phyloP scores from a whole-genome alignment of 306 rosid species.

The Fagus crenata region DNA sequence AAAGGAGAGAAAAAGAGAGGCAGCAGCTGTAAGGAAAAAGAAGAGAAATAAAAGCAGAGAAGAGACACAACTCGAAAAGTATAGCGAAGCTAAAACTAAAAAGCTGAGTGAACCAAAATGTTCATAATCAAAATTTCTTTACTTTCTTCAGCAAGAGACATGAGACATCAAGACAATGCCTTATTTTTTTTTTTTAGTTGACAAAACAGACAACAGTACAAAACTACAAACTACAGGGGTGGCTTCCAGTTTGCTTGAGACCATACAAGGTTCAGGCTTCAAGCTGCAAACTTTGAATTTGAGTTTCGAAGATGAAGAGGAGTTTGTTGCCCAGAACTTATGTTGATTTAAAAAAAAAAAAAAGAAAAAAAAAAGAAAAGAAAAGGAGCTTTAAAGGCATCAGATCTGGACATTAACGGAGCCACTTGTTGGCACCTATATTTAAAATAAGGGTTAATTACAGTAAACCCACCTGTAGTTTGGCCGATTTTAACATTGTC shows the following conservation, averaged over 20 bases:
- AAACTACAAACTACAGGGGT: conserved; percentile 79
- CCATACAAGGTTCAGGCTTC: conserved; percentile 75
- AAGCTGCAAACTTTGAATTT: conserved; percentile 77
- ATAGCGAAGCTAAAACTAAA: background rate
- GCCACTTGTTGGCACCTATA: too few relatives aligned
- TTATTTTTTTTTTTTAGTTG: conserved; percentile 52
- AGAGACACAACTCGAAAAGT: background rate
- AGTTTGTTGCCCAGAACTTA: conserved; percentile 41
- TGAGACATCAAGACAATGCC: background rate
- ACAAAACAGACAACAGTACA: conserved; percentile 64
- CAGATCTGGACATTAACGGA: too few relatives aligned
- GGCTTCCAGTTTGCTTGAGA: conserved; percentile 81
- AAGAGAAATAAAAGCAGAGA: too few relatives aligned
- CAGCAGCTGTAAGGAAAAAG: too few relatives aligned
- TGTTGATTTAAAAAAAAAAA: too few relatives aligned
- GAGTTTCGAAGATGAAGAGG: conserved; percentile 77
- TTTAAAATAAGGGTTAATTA: too few relatives aligned
- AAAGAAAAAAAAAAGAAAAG: too few relatives aligned
- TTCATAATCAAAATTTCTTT: background rate
- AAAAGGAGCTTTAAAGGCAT: too few relatives aligned
- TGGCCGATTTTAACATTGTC: too few relatives aligned
- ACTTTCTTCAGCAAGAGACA: background rate
- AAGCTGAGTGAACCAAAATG: conserved; percentile 38
- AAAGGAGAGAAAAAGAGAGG: too few relatives aligned
- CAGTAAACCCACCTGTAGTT: too few relatives aligned